A percentile compares a stretch with the other conserved stretches of the same genome.
phyloP scores from a whole-genome alignment of 2,329 filamentous ascomycete genomes.

The Curvularia sp. region DNA sequence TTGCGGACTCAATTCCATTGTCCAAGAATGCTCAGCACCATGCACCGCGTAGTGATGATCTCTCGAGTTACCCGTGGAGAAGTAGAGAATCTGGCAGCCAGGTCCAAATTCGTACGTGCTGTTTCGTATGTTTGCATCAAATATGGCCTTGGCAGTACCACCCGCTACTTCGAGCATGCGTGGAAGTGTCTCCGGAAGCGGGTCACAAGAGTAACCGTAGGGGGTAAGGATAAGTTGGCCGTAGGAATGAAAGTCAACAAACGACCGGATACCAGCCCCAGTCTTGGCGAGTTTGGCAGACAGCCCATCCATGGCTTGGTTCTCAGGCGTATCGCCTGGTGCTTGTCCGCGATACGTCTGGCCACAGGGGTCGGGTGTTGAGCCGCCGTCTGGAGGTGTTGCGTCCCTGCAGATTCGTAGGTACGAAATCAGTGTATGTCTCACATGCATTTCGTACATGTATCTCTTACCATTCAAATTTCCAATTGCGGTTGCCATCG shows the following conservation, averaged over 20 bases:
- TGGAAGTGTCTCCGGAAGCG: slow-evolving; percentile 56
- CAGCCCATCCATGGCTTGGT: slow-evolving; percentile 53
- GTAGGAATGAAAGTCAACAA: slow-evolving; percentile 70
- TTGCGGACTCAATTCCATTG: slow-evolving; percentile 54
- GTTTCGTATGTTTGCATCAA: slow-evolving; percentile 47
- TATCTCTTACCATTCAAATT: slow-evolving; percentile 32
- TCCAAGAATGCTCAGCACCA: slow-evolving; percentile 54
- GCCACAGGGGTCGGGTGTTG: slow-evolving; percentile 40
- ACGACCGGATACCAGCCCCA: slow-evolving; percentile 62
- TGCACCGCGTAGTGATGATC: slow-evolving; percentile 54
- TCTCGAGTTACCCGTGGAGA: slow-evolving; percentile 55
- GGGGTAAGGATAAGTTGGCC: slow-evolving; percentile 65
- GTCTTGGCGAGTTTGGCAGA: slow-evolving; percentile 50
- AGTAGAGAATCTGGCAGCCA: slow-evolving; percentile 66
- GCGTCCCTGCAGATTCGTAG: slow-evolving; percentile 13
- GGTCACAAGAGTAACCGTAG: slow-evolving; percentile 58
- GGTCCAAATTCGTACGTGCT: slow-evolving; percentile 54
- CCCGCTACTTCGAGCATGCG: slow-evolving; percentile 50
- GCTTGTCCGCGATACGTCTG: slow-evolving; percentile 45
- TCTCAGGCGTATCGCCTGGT: slow-evolving; percentile 42
- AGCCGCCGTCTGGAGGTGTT: slow-evolving; percentile 35
- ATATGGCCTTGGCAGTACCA: slow-evolving; percentile 54
- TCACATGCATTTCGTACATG: no score
- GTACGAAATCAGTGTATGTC: no score
- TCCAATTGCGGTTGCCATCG: slow-evolving; percentile 49